A percentile compares a stretch with the other conserved stretches of the same genome.
Conservation (phyloP, 1,139 yeast species). For the Candida glucosophila region DNA sequence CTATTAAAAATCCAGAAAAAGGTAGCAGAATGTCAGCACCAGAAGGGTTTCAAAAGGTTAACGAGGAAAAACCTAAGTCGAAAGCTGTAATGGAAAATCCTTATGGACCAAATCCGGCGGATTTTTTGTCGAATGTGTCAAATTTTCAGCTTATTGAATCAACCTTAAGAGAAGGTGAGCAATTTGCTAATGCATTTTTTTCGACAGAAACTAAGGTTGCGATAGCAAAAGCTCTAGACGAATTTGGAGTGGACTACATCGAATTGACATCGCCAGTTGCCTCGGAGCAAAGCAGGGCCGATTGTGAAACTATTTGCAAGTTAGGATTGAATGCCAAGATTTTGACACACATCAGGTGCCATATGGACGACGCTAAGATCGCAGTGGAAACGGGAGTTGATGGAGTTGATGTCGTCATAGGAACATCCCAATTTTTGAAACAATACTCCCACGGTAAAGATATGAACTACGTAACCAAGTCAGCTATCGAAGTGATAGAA, state of each 20-base stretch:
- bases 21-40: constrained; percentile 17
- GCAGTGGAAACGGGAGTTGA: constrained; percentile 57
- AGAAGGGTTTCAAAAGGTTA: constrained; percentile 22
- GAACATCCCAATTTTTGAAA: constrained; percentile 47
- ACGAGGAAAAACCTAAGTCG: constrained; percentile 19
- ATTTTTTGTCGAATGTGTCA: constrained; percentile 44
- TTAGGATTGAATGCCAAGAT: constrained; percentile 46
- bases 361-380: constrained; percentile 51
- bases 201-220: constrained; percentile 45
- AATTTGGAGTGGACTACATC: constrained; percentile 52
- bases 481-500: constrained; percentile 49
- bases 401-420: constrained; percentile 53
- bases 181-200: constrained; percentile 52
- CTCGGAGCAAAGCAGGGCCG: constrained; percentile 45
- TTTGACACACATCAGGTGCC: constrained; percentile 51
- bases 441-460: constrained; percentile 48
- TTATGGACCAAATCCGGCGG: constrained; percentile 54
- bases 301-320: constrained; percentile 52
- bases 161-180: constrained; percentile 54
- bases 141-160: constrained; percentile 47
- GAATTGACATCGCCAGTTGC: constrained; percentile 55
- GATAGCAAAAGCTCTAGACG: constrained; percentile 51
- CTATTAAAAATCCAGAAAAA: no score
- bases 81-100: constrained; percentile 26
- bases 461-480: constrained; percentile 43